phyloP scores from a whole-genome alignment of 805 yeast genomes.

The Nakazawaea laoshanensis region DNA sequence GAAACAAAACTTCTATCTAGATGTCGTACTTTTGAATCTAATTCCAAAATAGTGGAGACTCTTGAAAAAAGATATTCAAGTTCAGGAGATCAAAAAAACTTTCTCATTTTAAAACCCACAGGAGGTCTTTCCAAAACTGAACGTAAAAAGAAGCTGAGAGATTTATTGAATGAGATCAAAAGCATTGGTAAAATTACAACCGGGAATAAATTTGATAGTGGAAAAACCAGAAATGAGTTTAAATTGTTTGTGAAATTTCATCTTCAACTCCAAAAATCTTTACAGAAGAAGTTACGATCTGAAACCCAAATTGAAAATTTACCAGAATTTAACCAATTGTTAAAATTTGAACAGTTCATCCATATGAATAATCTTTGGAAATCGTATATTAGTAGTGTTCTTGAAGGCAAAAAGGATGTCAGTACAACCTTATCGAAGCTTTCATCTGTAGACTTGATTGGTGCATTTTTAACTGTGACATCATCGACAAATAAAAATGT shows the following conservation, averaged over 20 bases:
- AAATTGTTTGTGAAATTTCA: conserved; percentile 30
- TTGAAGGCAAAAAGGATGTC: too few species aligned
- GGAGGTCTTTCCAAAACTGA: conserved; percentile 15
- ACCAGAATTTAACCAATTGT: conserved; percentile 35
- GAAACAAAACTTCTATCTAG: conserved; percentile 39
- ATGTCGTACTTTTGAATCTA: conserved; percentile 26
- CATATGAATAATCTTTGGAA: conserved; percentile 55
- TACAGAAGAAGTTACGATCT: conserved; percentile 28
- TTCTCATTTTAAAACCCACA: conserved; percentile 30
- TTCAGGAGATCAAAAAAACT: conserved; percentile 38
- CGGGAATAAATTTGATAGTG: conserved; percentile 1
- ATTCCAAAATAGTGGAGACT: conserved; percentile 28
- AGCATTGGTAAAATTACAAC: not conserved
- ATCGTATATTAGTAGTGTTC: too few species aligned
- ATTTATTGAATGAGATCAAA: conserved; percentile 14
- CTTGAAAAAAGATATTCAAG: conserved; percentile 36
- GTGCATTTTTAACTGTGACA: conserved; percentile 55
- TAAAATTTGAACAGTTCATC: conserved; percentile 35
- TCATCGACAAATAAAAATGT: conserved; percentile 47
- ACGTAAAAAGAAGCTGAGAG: conserved; percentile 12
- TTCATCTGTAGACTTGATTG: conserved; percentile 75
- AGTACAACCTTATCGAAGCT: conserved; percentile 40
- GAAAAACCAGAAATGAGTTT: conserved; percentile 29
- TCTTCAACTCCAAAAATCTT: conserved; percentile 27
- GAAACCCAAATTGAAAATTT: conserved; percentile 18